Percentiles rank a stretch among this genome's conserved stretches.
Evolutionary conservation across 306 rosid genomes (phyloP).

Genomic region (Luffa aegyptiaca): DNA sequence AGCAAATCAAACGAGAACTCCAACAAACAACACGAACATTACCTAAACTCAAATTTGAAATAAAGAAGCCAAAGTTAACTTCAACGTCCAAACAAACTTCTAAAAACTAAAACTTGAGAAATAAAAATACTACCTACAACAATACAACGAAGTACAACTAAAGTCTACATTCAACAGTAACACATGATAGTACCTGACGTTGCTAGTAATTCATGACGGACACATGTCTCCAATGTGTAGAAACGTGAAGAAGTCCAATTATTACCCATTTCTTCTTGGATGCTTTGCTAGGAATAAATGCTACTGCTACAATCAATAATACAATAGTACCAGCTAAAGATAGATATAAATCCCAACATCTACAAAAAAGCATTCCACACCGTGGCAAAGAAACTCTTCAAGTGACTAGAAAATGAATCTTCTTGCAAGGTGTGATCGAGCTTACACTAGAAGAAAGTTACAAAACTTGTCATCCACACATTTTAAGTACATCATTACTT

Average conservation of each 20-base stretch:
- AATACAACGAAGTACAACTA: neutral
- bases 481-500: conserved; percentile 11
- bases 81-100: too few species aligned
- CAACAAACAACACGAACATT: too few species aligned
- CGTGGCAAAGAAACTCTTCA: conserved; percentile 67
- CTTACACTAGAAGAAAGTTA: conserved; percentile 55
- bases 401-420: conserved; percentile 69
- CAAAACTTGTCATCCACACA: conserved; percentile 17
- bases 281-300: conserved; percentile 78
- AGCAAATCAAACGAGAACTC: too few species aligned
- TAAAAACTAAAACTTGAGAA: too few species aligned
- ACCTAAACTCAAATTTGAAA: too few species aligned
- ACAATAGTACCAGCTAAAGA: conserved; percentile 67
- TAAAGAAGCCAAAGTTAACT: too few species aligned
- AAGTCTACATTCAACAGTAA: neutral
- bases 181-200: conserved; percentile 57
- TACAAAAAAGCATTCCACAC: conserved; percentile 74
- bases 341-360: conserved; percentile 41
- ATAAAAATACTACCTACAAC: neutral
- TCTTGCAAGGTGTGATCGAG: conserved; percentile 79
- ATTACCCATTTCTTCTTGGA: conserved; percentile 69
- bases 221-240: conserved; percentile 84
- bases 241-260: conserved; percentile 81
- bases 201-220: conserved; percentile 72
- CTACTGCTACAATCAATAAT: conserved; percentile 55